Base-by-base conservation (phyloP, 2,329 filamentous ascomycete genomes). In the Penicillium aurantiogriseum region DNA sequence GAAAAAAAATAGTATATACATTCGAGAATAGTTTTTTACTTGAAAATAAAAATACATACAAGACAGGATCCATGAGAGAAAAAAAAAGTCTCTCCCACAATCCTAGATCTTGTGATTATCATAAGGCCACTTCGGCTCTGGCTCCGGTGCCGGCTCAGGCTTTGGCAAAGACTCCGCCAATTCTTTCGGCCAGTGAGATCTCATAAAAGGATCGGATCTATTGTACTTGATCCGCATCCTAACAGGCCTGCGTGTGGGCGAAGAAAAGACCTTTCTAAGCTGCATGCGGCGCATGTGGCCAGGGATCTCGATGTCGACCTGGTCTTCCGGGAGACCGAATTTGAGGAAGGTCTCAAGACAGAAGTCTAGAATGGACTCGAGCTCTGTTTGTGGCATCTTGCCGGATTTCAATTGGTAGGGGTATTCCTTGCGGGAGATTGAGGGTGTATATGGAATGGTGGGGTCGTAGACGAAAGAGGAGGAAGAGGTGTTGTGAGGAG, bases 301-400 rank as follows among this genome's bases (percentile, higher is more conserved):
- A 5, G 71, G 67, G 1, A 74, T 60, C 52, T 77, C 75, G 11
- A 67, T 62, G 25, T 74, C 68, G 43, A 76, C 69, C 31, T 74
- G 67, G 8, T 67, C 57, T 19, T 68, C 64, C 0, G 64, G 60
- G 33, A 74, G 61, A 6, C 66, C 65, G 21, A 71, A 60, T 15
- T 59, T 54, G 11, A 69, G 56, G 58, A 74, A 76, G 46, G 66
- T 66, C 29, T 60, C 52, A 10, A 71, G 69, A 61, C 74, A 74
- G 60, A 71, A 76, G 46, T 71, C 66, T 5, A 77, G 66, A 5
- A 71, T 63, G 5, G 59, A 51, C 25, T 65, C 62, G 1, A 64
- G 45, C 5, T 61, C 55, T 38, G 59, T 49, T 7, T 60, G 55
- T 0, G 68, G 66, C 31, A 65, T 64, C 10, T 55, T 39, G 9